These are phyloP conservation scores for Pterulicium gracile DNA, from an alignment of 1,284 basidiomycete genomes.

Conservation along the genomic window DNA sequence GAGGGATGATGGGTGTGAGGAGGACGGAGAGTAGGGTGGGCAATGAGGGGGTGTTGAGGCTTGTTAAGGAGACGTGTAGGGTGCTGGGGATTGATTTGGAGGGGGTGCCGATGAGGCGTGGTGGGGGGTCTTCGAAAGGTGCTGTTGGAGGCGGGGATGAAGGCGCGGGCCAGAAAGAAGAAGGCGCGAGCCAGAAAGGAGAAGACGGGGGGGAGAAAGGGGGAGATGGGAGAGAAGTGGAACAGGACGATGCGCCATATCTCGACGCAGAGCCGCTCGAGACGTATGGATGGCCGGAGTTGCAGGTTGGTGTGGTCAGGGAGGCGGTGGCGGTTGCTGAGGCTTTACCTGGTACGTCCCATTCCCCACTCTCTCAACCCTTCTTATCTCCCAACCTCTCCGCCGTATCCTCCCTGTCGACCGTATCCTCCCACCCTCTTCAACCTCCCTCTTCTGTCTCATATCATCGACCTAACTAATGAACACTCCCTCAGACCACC, in stretches of 20 bases:
- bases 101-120: constrained; percentile 40
- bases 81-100: constrained; percentile 74
- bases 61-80: constrained; percentile 66
- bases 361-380: constrained; percentile 4
- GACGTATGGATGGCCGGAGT: constrained; percentile 84
- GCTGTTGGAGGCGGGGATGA: constrained; percentile 11
- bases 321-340: constrained; percentile 89
- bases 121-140: constrained; percentile 14
- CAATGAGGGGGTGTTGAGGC: constrained; percentile 64
- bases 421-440: no score
- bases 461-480: no score
- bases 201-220: constrained; percentile 4
- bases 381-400: constrained; percentile 4
- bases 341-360: constrained; percentile 69
- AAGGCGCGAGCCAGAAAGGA: constrained; percentile 11
- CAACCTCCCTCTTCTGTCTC: no score
- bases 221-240: neutral
- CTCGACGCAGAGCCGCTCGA: constrained; percentile 21
- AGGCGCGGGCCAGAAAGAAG: constrained; percentile 11
- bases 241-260: constrained; percentile 4
- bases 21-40: constrained; percentile 65
- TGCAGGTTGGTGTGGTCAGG: constrained; percentile 84
- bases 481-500: no score
- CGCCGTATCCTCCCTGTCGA: constrained; percentile 11
- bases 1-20: constrained; percentile 57